Evolutionary conservation across 352 stramenopile species (phyloP).

Genomic region (Pythium brassicae): DNA sequence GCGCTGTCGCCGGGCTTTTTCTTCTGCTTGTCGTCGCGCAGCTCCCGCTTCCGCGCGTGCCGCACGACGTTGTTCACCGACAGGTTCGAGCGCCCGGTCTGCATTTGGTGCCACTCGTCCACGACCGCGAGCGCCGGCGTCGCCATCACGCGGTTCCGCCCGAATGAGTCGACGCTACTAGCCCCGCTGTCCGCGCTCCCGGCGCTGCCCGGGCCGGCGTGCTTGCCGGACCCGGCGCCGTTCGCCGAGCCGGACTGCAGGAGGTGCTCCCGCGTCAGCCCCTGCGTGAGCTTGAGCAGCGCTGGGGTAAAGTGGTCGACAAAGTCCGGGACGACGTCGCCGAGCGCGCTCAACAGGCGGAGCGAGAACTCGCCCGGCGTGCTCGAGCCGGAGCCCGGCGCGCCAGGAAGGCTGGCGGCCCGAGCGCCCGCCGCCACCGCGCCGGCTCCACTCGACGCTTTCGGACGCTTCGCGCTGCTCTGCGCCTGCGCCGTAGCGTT

Average conservation of each 20-base stretch:
- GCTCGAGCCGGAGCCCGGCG: conserved; percentile 32
- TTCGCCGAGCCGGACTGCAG: conserved; percentile 41
- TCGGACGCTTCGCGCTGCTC: conserved; percentile 32
- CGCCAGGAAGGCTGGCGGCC: conserved; percentile 36
- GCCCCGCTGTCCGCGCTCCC: conserved; percentile 21
- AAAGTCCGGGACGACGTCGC: conserved; percentile 57
- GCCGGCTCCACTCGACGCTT: conserved; percentile 22
- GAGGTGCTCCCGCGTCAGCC: conserved; percentile 82
- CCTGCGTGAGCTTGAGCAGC: conserved; percentile 79
- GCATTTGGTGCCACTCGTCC: conserved; percentile 79
- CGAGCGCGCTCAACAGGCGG: conserved; percentile 58
- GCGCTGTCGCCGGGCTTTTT: conserved; percentile 30
- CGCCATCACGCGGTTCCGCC: conserved; percentile 82
- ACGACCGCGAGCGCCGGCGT: conserved; percentile 80
- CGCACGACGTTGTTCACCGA: conserved; percentile 81
- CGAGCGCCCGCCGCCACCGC: conserved; percentile 55
- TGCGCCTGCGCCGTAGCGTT: conserved; percentile 8
- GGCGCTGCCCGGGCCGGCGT: background rate
- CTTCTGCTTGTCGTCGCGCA: conserved; percentile 51
- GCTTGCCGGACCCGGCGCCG: conserved; percentile 8
- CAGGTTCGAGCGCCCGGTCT: conserved; percentile 61
- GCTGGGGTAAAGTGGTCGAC: conserved; percentile 74
- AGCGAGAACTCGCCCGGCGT: conserved; percentile 71
- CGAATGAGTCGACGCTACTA: conserved; percentile 63
- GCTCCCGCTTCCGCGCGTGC: conserved; percentile 54